Evolutionary conservation across 2,329 filamentous ascomycete genomes (phyloP), one percentile per base, ranked within the genome.

Genomic region (Verticillium zaregamsianum): DNA sequence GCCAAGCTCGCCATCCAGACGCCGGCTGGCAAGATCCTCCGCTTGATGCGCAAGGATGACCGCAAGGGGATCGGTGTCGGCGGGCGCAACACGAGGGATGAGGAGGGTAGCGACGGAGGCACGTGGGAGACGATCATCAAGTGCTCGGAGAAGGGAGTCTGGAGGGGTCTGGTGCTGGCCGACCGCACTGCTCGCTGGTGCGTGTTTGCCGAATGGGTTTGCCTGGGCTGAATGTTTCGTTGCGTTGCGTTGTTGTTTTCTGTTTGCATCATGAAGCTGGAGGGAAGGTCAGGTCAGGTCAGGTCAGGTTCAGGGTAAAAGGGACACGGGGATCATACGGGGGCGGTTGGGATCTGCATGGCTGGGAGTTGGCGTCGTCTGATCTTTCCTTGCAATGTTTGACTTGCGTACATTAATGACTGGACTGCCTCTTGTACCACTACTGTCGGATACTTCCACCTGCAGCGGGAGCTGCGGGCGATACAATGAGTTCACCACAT

Each of bases 1-100:
- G 95, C 95, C 5, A 99, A 99, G 76, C 77, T 99, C 60, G 95
- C 95, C 0, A 94, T 99, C 61, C 95, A 99, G 76, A 92, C 91
- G 6, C 95, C 95, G 0, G 91, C 90, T 33, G 95, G 96, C 64
- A 98, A 98, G 79, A 98, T 99, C 68, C 85, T 98, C 63, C 83
- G 95, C 59, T 81, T 96, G 71, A 92, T 92, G 81, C 83, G 91
- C 68, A 94, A 94, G 79, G 91, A 88, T 68, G 90, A 92, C 66
- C 82, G 84, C 69, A 84, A 82, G 71, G 81, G 79, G 61, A 78
- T 80, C 64, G 82, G 79, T 56, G 78, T 79, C 28, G 80, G 78
- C 55, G 74, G 73, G 58, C 77, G 77, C 60, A 68, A 68, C 55
- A 73, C 67, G 28, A 74, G 72, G 3, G 81, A 82, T 2, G 89